These are phyloP conservation scores for Tylopilus intermedius DNA, from an alignment of 768 basidiomycete species.

Conservation along the genomic window DNA sequence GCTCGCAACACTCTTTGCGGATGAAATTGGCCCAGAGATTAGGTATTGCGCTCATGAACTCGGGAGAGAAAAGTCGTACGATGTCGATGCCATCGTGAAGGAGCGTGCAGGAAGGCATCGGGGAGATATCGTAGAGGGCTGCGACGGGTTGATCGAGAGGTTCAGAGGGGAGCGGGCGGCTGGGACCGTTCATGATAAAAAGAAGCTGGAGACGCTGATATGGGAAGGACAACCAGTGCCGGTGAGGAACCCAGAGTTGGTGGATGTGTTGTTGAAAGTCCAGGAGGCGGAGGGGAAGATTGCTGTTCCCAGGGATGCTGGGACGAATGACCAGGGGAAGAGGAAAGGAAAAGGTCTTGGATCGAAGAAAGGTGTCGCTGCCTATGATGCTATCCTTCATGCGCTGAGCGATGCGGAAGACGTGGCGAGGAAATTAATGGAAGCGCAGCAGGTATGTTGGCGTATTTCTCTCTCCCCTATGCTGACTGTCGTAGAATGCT, in stretches of 20 bases:
- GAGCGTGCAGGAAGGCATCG: constrained; percentile 56
- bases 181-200: constrained; percentile 39
- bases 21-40: constrained; percentile 87
- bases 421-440: constrained; percentile 71
- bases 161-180: constrained; percentile 42
- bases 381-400: constrained; percentile 80
- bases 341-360: constrained; percentile 37
- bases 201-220: constrained; percentile 52
- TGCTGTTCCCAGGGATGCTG: constrained; percentile 29
- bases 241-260: constrained; percentile 85
- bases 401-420: constrained; percentile 89
- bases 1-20: constrained; percentile 74
- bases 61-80: constrained; percentile 73
- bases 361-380: constrained; percentile 74
- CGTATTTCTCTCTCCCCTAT: not conserved
- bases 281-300: constrained; percentile 71
- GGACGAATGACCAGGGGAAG: constrained; percentile 25
- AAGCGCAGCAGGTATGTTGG: constrained; percentile 70
- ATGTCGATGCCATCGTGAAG: constrained; percentile 67
- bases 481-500: constrained; percentile 34
- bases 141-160: constrained; percentile 47
- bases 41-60: constrained; percentile 89
- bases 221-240: constrained; percentile 87
- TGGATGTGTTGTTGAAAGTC: constrained; percentile 78
- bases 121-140: constrained; percentile 60